Evolutionary conservation across 2,329 filamentous ascomycete species (phyloP).

Genomic region (Trichoderma sp.): DNA sequence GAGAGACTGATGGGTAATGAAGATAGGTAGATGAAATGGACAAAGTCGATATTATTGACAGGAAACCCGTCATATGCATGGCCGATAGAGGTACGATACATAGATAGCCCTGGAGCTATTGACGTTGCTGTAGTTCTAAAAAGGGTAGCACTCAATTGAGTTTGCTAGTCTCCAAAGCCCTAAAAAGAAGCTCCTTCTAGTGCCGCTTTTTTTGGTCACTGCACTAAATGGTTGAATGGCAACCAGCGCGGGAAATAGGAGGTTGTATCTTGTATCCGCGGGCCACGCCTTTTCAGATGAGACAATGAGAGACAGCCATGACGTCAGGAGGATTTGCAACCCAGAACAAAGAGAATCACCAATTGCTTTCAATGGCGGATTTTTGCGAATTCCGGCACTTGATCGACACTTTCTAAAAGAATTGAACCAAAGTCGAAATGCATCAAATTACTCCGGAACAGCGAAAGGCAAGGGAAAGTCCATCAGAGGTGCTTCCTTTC

Average conservation of each 20-base stretch:
- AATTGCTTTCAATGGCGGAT: background rate
- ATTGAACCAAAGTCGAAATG: background rate
- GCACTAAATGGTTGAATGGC: background rate
- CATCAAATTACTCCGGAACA: background rate
- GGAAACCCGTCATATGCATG: background rate
- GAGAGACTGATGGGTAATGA: background rate
- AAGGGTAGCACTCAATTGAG: background rate
- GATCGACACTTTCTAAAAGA: background rate
- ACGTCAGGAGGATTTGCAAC: background rate
- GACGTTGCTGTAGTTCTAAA: background rate
- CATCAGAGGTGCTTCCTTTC: background rate
- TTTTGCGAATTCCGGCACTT: background rate
- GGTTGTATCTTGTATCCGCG: background rate
- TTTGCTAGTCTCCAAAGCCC: background rate
- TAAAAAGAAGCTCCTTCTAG: background rate
- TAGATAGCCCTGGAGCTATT: background rate
- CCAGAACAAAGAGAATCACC: background rate
- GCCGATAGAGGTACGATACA: background rate
- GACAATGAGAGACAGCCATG: background rate
- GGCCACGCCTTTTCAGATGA: background rate
- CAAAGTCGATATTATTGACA: background rate
- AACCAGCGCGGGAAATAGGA: background rate
- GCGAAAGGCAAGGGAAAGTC: background rate
- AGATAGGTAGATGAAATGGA: background rate
- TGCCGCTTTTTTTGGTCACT: background rate